A percentile compares a stretch with the other conserved stretches of the same genome.
Evolutionary conservation across 257 asterid genomes (phyloP).

Genomic region (Buddleja alternifolia): DNA sequence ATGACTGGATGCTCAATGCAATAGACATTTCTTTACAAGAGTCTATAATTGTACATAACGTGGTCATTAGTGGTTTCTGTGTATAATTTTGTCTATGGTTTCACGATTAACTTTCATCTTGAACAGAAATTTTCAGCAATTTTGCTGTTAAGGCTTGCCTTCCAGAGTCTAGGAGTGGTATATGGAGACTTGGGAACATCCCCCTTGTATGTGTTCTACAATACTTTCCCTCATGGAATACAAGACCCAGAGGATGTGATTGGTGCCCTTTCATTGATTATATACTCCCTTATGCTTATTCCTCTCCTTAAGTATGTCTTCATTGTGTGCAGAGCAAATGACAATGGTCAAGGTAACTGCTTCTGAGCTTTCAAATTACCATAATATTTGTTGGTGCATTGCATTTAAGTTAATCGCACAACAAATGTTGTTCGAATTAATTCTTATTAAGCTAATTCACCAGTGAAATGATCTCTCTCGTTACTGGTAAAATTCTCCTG

Average conservation of each 20-base stretch:
- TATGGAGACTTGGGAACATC: slow-evolving; percentile 74
- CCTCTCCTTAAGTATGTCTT: slow-evolving; percentile 75
- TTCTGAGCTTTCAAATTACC: background rate
- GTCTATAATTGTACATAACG: background rate
- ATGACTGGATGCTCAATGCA: slow-evolving; percentile 6
- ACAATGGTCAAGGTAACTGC: slow-evolving; percentile 65
- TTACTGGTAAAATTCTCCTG: too few species aligned
- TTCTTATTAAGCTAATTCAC: background rate
- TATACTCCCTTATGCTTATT: slow-evolving; percentile 70
- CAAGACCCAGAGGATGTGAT: slow-evolving; percentile 63
- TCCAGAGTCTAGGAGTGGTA: slow-evolving; percentile 68
- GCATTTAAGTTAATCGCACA: too few species aligned
- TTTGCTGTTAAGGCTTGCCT: slow-evolving; percentile 62
- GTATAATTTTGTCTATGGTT: slow-evolving; percentile 1
- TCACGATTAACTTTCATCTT: slow-evolving; percentile 21
- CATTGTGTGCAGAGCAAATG: slow-evolving; percentile 71
- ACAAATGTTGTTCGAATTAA: background rate
- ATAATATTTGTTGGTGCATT: background rate
- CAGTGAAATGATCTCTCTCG: background rate
- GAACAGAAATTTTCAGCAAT: slow-evolving; percentile 55
- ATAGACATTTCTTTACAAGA: background rate
- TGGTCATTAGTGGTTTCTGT: too few species aligned
- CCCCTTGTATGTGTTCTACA: slow-evolving; percentile 71
- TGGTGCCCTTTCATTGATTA: slow-evolving; percentile 75
- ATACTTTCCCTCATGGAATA: slow-evolving; percentile 64